A percentile compares a stretch with the other conserved stretches of the same genome.
These are phyloP conservation scores for Lophiotrema nucula DNA, from an alignment of 495 filamentous ascomycete species.

Conservation along the genomic window DNA sequence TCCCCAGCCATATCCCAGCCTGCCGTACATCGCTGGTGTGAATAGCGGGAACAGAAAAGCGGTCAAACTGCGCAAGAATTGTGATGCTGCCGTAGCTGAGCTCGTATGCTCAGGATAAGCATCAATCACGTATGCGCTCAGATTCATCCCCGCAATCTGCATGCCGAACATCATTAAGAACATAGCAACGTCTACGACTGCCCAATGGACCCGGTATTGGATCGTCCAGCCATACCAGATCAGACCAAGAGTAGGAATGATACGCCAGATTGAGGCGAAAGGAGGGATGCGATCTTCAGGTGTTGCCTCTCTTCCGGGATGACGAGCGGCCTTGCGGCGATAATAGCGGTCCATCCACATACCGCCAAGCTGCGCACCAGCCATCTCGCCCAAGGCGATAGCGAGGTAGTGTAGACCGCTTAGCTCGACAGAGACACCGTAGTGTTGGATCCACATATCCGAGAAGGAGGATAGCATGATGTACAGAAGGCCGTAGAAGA, in stretches of 20 bases:
- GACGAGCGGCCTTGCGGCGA: neutral
- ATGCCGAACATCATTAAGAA: conserved; percentile 36
- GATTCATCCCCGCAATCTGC: conserved; percentile 29
- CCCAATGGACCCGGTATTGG: conserved; percentile 41
- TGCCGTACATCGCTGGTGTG: conserved; percentile 13
- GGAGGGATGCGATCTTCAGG: conserved; percentile 42
- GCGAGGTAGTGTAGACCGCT: conserved; percentile 35
- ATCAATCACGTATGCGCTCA: conserved; percentile 43
- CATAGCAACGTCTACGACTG: conserved; percentile 41
- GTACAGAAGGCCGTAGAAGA: conserved; percentile 43
- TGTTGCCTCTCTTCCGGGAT: neutral
- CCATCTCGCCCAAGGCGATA: conserved; percentile 15
- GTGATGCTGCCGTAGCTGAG: conserved; percentile 38
- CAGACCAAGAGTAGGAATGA: conserved; percentile 31
- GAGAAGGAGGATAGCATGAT: conserved; percentile 42
- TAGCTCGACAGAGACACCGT: conserved; percentile 16
- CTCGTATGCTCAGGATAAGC: conserved; percentile 39
- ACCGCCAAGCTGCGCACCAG: conserved; percentile 20
- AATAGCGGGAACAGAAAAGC: conserved; percentile 31
- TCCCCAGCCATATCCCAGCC: conserved; percentile 29
- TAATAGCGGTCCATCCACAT: conserved; percentile 25
- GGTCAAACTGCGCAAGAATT: conserved; percentile 30
- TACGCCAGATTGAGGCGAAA: conserved; percentile 29
- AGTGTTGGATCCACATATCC: conserved; percentile 11
- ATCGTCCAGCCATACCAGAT: conserved; percentile 45